phyloP scores from a whole-genome alignment of 306 rosid species.

The Quercus engelmannii region DNA sequence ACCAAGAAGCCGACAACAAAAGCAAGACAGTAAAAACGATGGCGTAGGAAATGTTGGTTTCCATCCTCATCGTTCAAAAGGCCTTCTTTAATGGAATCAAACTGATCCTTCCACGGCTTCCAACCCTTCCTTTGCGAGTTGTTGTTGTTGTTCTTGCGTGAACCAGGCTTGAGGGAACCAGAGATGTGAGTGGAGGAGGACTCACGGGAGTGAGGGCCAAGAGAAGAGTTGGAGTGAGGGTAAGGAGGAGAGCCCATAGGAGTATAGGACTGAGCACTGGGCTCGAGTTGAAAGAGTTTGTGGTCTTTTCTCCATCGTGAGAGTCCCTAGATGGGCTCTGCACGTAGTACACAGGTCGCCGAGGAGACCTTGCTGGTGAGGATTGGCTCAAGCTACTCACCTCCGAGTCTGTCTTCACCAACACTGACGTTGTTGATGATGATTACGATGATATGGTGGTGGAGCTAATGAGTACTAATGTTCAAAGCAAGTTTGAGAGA shows the following conservation, averaged over 20 bases:
- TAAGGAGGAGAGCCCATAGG: slow-evolving; percentile 80
- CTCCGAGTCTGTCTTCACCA: slow-evolving; percentile 85
- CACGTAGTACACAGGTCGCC: slow-evolving; percentile 64
- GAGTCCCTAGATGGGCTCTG: slow-evolving; percentile 90
- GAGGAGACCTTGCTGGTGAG: slow-evolving; percentile 69
- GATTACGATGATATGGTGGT: neutral
- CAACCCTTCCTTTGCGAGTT: slow-evolving; percentile 38
- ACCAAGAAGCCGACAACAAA: slow-evolving; percentile 43
- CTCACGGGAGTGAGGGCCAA: slow-evolving; percentile 81
- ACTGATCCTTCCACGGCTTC: slow-evolving; percentile 67
- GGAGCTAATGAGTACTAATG: neutral
- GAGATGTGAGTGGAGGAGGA: slow-evolving; percentile 88
- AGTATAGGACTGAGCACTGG: slow-evolving; percentile 65
- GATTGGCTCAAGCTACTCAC: slow-evolving; percentile 78
- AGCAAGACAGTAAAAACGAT: slow-evolving; percentile 60
- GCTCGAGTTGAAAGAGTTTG: slow-evolving; percentile 76
- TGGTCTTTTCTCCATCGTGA: slow-evolving; percentile 83
- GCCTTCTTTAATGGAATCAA: slow-evolving; percentile 67
- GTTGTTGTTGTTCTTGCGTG: slow-evolving; percentile 26
- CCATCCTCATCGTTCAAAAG: slow-evolving; percentile 49
- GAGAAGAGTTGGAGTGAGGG: slow-evolving; percentile 86
- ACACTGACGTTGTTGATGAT: slow-evolving; percentile 23
- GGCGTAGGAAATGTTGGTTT: slow-evolving; percentile 17
- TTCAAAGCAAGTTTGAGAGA: neutral
- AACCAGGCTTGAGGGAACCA: slow-evolving; percentile 39